phyloP scores from a whole-genome alignment of 2,329 filamentous ascomycete species.

The Alternaria sp. region DNA sequence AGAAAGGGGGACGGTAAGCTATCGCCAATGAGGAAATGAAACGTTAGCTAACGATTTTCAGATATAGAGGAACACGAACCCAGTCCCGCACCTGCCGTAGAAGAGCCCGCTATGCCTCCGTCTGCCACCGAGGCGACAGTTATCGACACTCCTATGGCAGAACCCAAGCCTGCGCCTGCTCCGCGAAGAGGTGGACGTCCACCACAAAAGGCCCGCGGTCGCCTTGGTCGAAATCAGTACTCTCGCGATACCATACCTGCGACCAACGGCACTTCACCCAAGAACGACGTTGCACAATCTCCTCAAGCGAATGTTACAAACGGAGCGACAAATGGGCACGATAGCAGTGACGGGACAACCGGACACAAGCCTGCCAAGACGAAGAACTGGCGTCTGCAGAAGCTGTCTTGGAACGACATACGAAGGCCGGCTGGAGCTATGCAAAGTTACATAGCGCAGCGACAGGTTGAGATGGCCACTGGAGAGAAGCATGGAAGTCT shows the following conservation, averaged over 20 bases:
- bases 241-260: constrained; percentile 46
- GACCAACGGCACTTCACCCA: constrained; percentile 46
- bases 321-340: constrained; percentile 50
- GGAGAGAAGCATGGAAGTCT: constrained; percentile 57
- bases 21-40: constrained; percentile 15
- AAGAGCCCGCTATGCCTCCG: constrained; percentile 38
- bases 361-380: constrained; percentile 68
- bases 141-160: constrained; percentile 36
- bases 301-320: constrained; percentile 46
- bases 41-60: constrained; percentile 33
- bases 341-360: constrained; percentile 66
- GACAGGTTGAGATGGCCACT: constrained; percentile 82
- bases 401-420: constrained; percentile 86
- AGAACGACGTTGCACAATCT: constrained; percentile 41
- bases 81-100: constrained; percentile 33
- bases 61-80: constrained; percentile 41
- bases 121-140: constrained; percentile 35
- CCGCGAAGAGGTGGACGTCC: constrained; percentile 48
- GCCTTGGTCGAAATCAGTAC: constrained; percentile 52
- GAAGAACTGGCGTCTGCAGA: constrained; percentile 63
- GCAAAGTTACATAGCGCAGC: constrained; percentile 87
- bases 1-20: constrained; percentile 79
- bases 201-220: constrained; percentile 43
- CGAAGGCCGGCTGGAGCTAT: constrained; percentile 84
- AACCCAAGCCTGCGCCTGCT: constrained; percentile 39